These are phyloP conservation scores for Suhomyces tanzawaensis DNA, from an alignment of 805 yeast species.

Conservation along the genomic window DNA sequence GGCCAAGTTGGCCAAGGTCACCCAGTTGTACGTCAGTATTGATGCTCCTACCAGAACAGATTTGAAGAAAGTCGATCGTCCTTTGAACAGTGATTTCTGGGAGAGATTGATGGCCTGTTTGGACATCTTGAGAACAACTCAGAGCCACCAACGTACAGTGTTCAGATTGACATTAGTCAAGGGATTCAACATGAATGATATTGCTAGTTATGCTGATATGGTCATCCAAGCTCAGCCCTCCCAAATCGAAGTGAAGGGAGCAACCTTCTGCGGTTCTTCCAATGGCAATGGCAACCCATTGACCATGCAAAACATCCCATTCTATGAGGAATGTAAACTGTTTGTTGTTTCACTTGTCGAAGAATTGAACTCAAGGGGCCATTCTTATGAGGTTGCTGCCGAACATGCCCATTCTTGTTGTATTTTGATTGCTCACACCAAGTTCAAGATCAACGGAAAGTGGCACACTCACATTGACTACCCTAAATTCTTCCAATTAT, in stretches of 20 bases:
- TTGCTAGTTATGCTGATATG: constrained; percentile 80
- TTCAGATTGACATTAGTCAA: constrained; percentile 87
- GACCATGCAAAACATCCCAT: constrained; percentile 95
- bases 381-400: constrained; percentile 80
- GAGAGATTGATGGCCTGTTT: constrained; percentile 79
- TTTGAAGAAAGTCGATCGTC: constrained; percentile 81
- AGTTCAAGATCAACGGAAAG: constrained; percentile 64
- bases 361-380: constrained; percentile 64
- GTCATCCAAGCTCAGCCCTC: constrained; percentile 81
- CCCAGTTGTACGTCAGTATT: constrained; percentile 88
- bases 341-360: constrained; percentile 65
- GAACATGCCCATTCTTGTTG: constrained; percentile 97
- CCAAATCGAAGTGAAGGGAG: constrained; percentile 90
- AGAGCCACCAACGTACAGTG: constrained; percentile 83
- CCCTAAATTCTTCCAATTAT: constrained; percentile 65
- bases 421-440: constrained; percentile 73
- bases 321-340: constrained; percentile 80
- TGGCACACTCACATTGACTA: constrained; percentile 94
- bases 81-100: constrained; percentile 89
- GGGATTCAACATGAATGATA: constrained; percentile 85
- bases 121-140: constrained; percentile 70
- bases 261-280: constrained; percentile 92
- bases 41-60: constrained; percentile 89
- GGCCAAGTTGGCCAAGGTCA: constrained; percentile 66
- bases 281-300: constrained; percentile 79